Evolutionary conservation across 306 rosid species (phyloP).

Genomic region (Coriaria nepalensis): DNA sequence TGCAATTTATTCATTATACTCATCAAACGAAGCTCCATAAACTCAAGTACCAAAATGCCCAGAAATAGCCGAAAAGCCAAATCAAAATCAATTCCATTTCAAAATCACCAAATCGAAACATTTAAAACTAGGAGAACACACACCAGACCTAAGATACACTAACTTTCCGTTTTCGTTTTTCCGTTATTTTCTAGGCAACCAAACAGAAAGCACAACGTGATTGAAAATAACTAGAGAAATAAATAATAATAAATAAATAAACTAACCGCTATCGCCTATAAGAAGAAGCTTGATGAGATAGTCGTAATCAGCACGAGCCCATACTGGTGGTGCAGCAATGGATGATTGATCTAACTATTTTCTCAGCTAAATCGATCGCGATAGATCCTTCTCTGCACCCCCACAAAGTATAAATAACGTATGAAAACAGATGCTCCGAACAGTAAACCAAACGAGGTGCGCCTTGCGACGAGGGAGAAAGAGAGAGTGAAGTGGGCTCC

Average conservation of each 20-base stretch:
- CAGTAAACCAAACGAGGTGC: no score
- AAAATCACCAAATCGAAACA: no score
- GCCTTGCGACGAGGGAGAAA: no score
- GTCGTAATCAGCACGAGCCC: slow-evolving; percentile 89
- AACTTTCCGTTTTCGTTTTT: neutral
- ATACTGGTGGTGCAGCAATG: slow-evolving; percentile 60
- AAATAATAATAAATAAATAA: neutral
- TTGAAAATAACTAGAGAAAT: neutral
- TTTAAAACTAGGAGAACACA: no score
- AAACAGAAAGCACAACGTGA: neutral
- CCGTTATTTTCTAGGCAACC: slow-evolving; percentile 14
- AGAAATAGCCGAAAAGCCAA: slow-evolving; percentile 5
- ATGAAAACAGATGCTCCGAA: no score
- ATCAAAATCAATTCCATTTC: no score
- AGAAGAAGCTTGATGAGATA: slow-evolving; percentile 83
- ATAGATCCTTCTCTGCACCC: no score
- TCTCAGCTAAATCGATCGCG: slow-evolving; percentile 7
- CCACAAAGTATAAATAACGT: no score
- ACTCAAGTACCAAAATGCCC: no score
- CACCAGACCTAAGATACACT: slow-evolving; percentile 2
- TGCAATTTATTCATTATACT: no score
- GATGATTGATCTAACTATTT: slow-evolving; percentile 7
- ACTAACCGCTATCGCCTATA: slow-evolving; percentile 77
- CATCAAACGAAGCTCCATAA: no score
- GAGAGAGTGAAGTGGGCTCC: no score